Conservation (phyloP, 2,329 filamentous ascomycete species). For the Xylaria sp. region DNA sequence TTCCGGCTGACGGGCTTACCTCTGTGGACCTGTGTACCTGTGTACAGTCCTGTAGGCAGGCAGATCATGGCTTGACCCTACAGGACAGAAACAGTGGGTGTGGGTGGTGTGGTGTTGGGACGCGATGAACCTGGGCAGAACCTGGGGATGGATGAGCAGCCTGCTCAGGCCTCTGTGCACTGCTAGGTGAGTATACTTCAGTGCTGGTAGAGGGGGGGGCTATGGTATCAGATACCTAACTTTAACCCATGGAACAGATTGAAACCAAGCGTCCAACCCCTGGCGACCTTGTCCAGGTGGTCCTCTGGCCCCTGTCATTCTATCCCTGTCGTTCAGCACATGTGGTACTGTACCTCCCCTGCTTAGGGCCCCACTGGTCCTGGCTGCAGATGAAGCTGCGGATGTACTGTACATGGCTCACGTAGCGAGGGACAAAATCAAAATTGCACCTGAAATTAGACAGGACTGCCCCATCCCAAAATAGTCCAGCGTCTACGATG, state of each 20-base stretch:
- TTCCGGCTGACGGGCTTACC: conserved; percentile 13
- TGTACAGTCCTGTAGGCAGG: conserved; percentile 12
- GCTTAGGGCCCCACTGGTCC: conserved; percentile 6
- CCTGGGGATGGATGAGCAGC: not conserved
- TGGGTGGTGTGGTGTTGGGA: conserved; percentile 23
- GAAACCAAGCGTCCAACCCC: conserved; percentile 51
- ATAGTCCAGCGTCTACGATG: conserved; percentile 36
- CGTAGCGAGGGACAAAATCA: conserved; percentile 40
- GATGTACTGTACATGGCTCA: conserved; percentile 44
- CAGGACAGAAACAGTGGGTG: conserved; percentile 1
- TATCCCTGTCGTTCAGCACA: conserved; percentile 37
- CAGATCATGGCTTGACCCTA: conserved; percentile 37
- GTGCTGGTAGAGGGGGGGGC: not conserved
- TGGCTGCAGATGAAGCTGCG: conserved; percentile 18
- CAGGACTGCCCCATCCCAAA: conserved; percentile 45
- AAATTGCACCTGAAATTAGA: conserved; percentile 48
- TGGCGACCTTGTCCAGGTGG: conserved; percentile 32
- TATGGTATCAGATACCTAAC: conserved; percentile 9
- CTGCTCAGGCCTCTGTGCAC: not conserved
- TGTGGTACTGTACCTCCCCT: conserved; percentile 29
- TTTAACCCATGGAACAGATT: conserved; percentile 45
- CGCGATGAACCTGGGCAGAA: conserved; percentile 5
- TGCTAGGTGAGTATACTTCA: not conserved
- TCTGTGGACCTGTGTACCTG: not conserved
- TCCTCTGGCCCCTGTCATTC: conserved; percentile 22